These are phyloP conservation scores for Xylariaceae sp. DNA, from an alignment of 2,329 filamentous ascomycete species.

Conservation along the genomic window DNA sequence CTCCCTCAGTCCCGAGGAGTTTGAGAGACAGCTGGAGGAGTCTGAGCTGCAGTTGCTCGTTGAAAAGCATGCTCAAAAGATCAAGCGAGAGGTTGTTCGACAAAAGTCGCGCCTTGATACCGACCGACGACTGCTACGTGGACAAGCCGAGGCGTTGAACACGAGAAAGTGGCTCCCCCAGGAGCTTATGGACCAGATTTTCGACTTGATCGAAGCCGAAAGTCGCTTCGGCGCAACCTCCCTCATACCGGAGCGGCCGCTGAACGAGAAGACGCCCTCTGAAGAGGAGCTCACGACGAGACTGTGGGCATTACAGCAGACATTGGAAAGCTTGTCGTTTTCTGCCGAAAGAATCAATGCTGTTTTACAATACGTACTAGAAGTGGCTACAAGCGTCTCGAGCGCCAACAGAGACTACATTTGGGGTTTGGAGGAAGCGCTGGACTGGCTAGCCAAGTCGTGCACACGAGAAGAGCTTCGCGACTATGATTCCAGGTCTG, in stretches of 20 bases:
- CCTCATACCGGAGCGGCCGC: constrained; percentile 40
- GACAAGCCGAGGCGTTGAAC: constrained; percentile 69
- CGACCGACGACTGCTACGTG: constrained; percentile 74
- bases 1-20: constrained; percentile 73
- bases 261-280: constrained; percentile 49
- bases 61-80: constrained; percentile 75
- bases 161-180: constrained; percentile 73
- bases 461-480: constrained; percentile 64
- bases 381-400: constrained; percentile 59
- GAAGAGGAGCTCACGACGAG: constrained; percentile 76
- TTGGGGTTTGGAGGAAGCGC: constrained; percentile 80
- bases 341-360: constrained; percentile 56
- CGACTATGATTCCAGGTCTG: constrained; percentile 56
- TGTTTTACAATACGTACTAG: constrained; percentile 60
- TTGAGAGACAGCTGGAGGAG: constrained; percentile 82
- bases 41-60: constrained; percentile 85
- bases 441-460: constrained; percentile 87
- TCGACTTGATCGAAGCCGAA: constrained; percentile 67
- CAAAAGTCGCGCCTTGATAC: constrained; percentile 76
- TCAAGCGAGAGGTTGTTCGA: constrained; percentile 70
- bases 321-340: constrained; percentile 65
- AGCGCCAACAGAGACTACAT: constrained; percentile 57
- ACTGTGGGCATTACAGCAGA: constrained; percentile 78
- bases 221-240: constrained; percentile 52
- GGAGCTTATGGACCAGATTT: constrained; percentile 71